Base-by-base conservation (phyloP, 2,329 filamentous ascomycete species). In the Aspergillus ruber region DNA sequence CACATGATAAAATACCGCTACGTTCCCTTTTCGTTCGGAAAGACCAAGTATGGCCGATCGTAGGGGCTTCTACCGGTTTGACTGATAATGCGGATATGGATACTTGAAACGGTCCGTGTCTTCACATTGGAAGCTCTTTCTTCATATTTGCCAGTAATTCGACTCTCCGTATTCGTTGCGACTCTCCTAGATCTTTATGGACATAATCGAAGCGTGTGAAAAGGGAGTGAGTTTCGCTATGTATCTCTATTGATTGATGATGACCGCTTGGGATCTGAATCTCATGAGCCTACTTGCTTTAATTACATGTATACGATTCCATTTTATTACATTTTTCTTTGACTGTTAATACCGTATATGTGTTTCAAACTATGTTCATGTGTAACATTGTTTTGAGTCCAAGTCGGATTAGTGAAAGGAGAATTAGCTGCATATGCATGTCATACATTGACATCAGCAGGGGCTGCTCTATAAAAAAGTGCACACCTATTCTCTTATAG, bases 1-100 rank as follows among this genome's bases (percentile, higher is more conserved):
- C 93, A 97, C 75, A 98, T 98, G 93, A 91, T 98, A 80, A 98
- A 97, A 78, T 98, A 97, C 77, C 88, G 91, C 74, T 98, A 95
- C 67, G 90, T 95, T 25, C 90, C 90, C 36, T 95, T 96, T 75
- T 85, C 88, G 36, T 83, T 95, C 56, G 90, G 90, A 71, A 96
- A 96, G 81, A 79, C 87, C 55, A 84, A 81, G 66, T 94, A 93
- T 69, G 71, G 73, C 47, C 66, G 65, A 12, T 65, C 62, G 61
- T 66, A 56, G 29, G 9, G 10, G 10, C 25, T 29, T 12, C 29
- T 45, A 27, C 27, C 32, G 9, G 38, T 42, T 23, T n/a, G 17
- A 12, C 8, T 21, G 39, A 25, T 21, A n/a, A 21, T 13, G 17
- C 7, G 15, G 39, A 25, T 42, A 23, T 10, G 39, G 17, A 27